phyloP scores from a whole-genome alignment of 495 filamentous ascomycete genomes.

The Letharia lupina region DNA sequence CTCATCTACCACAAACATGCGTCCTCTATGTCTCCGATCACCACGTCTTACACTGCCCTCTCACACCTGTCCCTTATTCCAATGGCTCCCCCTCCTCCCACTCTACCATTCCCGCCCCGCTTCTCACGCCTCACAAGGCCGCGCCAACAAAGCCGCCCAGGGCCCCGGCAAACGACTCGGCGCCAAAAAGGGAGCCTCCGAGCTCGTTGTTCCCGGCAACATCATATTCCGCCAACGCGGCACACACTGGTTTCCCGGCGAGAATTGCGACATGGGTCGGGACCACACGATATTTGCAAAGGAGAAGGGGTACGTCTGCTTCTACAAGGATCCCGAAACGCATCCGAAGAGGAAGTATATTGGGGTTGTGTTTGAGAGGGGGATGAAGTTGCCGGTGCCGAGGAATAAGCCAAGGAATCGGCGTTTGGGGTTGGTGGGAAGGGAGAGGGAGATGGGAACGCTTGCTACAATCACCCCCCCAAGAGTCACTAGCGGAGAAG shows the following conservation, averaged over 20 bases:
- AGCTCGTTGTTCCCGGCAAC: conserved; percentile 88
- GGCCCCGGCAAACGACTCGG: conserved; percentile 91
- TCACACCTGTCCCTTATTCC: conserved; percentile 21
- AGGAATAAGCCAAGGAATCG: conserved; percentile 53
- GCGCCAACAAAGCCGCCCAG: conserved; percentile 71
- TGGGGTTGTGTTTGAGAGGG: conserved; percentile 75
- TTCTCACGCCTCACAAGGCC: conserved; percentile 76
- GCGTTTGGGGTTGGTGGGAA: conserved; percentile 59
- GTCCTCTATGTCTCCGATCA: conserved; percentile 3
- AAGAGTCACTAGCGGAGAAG: background rate
- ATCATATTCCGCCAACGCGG: conserved; percentile 97
- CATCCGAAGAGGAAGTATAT: conserved; percentile 76
- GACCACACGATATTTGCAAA: conserved; percentile 94
- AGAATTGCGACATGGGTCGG: conserved; percentile 88
- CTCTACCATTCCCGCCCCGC: conserved; percentile 53
- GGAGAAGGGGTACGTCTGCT: conserved; percentile 81
- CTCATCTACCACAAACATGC: conserved; percentile 1
- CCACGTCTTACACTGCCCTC: conserved; percentile 24
- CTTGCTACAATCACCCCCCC: conserved; percentile 2
- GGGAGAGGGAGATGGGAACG: conserved; percentile 28
- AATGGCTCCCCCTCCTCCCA: conserved; percentile 28
- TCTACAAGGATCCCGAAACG: conserved; percentile 70
- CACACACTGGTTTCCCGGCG: conserved; percentile 87
- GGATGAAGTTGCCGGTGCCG: conserved; percentile 62
- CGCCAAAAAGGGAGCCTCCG: conserved; percentile 82